Evolutionary conservation across 2,329 filamentous ascomycete species (phyloP), one percentile per base, ranked within the genome.

Genomic region (Chalaropsis thielavioides): DNA sequence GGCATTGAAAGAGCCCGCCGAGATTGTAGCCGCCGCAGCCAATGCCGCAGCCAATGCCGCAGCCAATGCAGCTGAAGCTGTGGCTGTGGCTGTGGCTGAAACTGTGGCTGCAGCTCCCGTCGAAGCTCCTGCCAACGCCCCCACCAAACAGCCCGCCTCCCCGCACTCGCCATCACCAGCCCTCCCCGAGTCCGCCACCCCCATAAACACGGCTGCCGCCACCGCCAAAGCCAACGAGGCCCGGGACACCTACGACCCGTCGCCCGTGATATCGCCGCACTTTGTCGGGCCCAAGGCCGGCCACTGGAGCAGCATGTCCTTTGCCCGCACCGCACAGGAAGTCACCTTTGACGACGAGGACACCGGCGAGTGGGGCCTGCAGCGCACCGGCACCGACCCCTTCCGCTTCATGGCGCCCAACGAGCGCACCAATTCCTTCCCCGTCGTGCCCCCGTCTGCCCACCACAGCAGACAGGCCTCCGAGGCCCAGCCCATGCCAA

Each of bases 381-480:
- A 78, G 13, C 78, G 78, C 64, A 76, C 77, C 38, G 77, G 81
- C 63, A 79, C 79, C 1, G 82, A 86, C 65, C 80, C 80, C 2
- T 85, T 84, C 73, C 80, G 80, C 67, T 81, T 82, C 68, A 83
- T 86, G 81, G 74, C 80, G 8, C 75, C 79, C 2, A 79, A 74
- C 61, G 79, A 84, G 64, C 77, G 82, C 70, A 82, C 82, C 49
- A 87, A 87, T 70, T 86, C 84, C 0, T 87, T 87, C 68, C 84
- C 84, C 1, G 73, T 74, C 11, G 81, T 85, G 0, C 81, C 82
- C 11, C 66, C 67, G 24, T 64, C 64, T 27, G n/a, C 66, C 44
- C 61, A 41, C 38, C 44, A 63, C 41, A 61, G 31, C 7, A 19
- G 56, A 31, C 58, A 54, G 44, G 60, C 63, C 19, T 35, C 24